phyloP scores from a whole-genome alignment of 1,284 basidiomycete species.

The Ganoderma leucocontextum region DNA sequence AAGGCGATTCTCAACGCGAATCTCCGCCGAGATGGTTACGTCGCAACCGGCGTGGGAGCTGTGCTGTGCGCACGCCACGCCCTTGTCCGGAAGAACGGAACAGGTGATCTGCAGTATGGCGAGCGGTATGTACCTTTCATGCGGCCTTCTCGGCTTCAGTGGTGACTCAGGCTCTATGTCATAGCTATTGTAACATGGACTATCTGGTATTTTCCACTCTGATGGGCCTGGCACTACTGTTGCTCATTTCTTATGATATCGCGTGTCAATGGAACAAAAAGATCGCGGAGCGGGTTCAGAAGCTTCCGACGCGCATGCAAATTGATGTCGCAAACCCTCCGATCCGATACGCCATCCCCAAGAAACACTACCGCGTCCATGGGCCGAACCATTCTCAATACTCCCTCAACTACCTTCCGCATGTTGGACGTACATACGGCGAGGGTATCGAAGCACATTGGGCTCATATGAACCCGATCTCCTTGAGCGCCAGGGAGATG shows the following conservation, averaged over 20 bases:
- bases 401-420: constrained; percentile 36
- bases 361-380: constrained; percentile 6
- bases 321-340: neutral
- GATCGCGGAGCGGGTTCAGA: constrained; percentile 20
- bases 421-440: constrained; percentile 39
- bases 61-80: constrained; percentile 46
- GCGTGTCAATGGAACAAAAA: constrained; percentile 45
- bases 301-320: neutral
- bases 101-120: constrained; percentile 49
- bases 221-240: constrained; percentile 7
- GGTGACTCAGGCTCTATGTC: constrained; percentile 24
- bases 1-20: constrained; percentile 42
- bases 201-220: constrained; percentile 42
- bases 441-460: constrained; percentile 41
- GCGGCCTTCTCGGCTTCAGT: too few species aligned
- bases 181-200: constrained; percentile 48
- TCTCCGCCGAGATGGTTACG: constrained; percentile 32
- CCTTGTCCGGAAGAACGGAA: too few species aligned
- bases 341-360: constrained; percentile 3
- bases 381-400: constrained; percentile 32
- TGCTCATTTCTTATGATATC: constrained; percentile 46
- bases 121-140: constrained; percentile 47
- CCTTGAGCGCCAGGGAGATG: constrained; percentile 40
- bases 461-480: constrained; percentile 33
- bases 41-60: constrained; percentile 42